These are phyloP conservation scores for Verticillium longisporum DNA, from an alignment of 2,329 filamentous ascomycete genomes.

Conservation along the genomic window DNA sequence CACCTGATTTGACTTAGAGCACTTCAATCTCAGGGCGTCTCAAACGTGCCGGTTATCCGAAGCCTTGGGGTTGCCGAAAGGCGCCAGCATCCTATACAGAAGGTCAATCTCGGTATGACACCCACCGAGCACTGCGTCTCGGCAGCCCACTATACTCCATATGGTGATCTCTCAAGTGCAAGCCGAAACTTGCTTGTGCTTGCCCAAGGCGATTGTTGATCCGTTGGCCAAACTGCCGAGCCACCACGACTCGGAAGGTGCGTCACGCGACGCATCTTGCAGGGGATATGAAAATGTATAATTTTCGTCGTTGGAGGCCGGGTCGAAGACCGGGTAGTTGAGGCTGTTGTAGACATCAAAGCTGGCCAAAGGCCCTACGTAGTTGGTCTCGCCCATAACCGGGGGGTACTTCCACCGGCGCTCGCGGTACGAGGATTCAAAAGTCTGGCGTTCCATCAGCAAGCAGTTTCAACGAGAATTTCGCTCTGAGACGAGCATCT, in stretches of 20 bases:
- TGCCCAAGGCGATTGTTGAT: slow-evolving; percentile 29
- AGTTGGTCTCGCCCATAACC: slow-evolving; percentile 26
- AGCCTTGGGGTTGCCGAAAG: slow-evolving; percentile 31
- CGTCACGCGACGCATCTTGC: slow-evolving; percentile 13
- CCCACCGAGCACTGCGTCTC: too few species aligned
- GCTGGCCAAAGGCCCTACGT: slow-evolving; percentile 29
- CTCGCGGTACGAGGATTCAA: slow-evolving; percentile 29
- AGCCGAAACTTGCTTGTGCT: slow-evolving; percentile 17
- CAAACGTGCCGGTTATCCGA: slow-evolving; percentile 35
- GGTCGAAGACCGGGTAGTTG: slow-evolving; percentile 12
- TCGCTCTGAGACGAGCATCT: too few species aligned
- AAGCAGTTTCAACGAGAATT: too few species aligned
- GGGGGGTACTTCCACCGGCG: slow-evolving; percentile 34
- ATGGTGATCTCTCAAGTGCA: neutral
- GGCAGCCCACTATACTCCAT: neutral
- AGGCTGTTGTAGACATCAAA: slow-evolving; percentile 13
- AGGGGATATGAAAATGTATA: slow-evolving; percentile 17
- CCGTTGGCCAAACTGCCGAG: slow-evolving; percentile 37
- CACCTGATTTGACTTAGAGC: neutral
- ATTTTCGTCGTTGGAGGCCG: slow-evolving; percentile 15
- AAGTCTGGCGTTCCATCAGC: slow-evolving; percentile 19
- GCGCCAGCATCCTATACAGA: slow-evolving; percentile 24
- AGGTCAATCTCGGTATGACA: neutral
- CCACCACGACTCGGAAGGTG: slow-evolving; percentile 25
- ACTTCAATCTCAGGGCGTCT: slow-evolving; percentile 26